Evolutionary conservation across 371 early-diverging fungal species (phyloP), one percentile per base, ranked within the genome.

Genomic region (Capillidium rhysosporum): DNA sequence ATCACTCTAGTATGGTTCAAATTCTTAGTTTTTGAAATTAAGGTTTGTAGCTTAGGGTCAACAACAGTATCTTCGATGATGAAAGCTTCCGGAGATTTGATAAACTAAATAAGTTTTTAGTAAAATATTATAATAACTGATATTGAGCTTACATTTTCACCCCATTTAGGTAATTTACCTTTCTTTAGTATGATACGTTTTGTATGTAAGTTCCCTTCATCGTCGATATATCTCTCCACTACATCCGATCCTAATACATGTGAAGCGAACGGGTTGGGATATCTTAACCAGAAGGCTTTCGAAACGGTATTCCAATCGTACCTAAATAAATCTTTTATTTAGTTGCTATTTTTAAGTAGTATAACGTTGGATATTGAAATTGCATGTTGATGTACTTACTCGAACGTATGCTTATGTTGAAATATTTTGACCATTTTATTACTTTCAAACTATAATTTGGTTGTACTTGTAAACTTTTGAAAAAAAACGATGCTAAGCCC

Each of bases 251-350:
- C 71, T 52, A 92, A 68, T 3, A 96, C 97, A 65, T 96, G 97
- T 10, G 82, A 72, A 12, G 94, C 89, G 65, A 89, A 90, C n/a
- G 97, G 97, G 64, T 96, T 96, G 34, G 97, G 97, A 67, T 96
- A 96, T 46, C 94, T 81, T 62, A 86, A 65, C 80, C 84, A 87
- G 56, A 91, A 84, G 10, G 93, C 93, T 40, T 71, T 70, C 10
- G 92, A 84, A 44, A 92, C 89, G 57, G 75, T 78, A 46, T 74
- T 71, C 92, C 92, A 92, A 46, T 74, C 72, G 58, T 79, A 74
- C 26, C 84, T 84, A 61, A 46, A 57, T 26, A 20, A 4, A 49
- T 21, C 12, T 29, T 16, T 14, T 9, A 46, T 24, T 25, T 21
- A 26, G n/a, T 24, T 24, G 4, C 8, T 24, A 9, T 20, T n/a